Conservation (phyloP, 345 rosid genomes). For the Hypericum androsaemum region DNA sequence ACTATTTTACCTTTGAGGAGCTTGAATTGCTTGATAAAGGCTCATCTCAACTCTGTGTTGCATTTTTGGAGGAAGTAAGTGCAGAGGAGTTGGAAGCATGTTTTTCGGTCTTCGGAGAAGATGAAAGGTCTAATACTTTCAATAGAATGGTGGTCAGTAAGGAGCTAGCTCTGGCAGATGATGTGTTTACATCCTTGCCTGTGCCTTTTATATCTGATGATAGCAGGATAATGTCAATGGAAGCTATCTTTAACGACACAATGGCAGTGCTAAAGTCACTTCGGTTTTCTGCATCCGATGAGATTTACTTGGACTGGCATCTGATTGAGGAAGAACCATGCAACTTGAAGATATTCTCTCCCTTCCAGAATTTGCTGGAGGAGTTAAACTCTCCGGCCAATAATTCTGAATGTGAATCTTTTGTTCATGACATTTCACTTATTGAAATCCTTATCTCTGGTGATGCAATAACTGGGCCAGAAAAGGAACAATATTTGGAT, state of each 20-base stretch:
- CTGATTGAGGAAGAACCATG: slow-evolving; percentile 52
- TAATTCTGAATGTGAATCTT: slow-evolving; percentile 28
- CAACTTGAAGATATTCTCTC: slow-evolving; percentile 22
- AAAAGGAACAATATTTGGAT: slow-evolving; percentile 31
- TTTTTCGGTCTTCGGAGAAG: slow-evolving; percentile 39
- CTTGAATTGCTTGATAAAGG: slow-evolving; percentile 38
- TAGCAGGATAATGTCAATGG: slow-evolving; percentile 29
- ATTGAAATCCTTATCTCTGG: slow-evolving; percentile 50
- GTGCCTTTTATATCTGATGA: slow-evolving; percentile 46
- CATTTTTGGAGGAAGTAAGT: slow-evolving; percentile 28
- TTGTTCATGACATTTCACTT: slow-evolving; percentile 33
- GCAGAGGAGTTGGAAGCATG: slow-evolving; percentile 35
- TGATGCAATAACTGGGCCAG: slow-evolving; percentile 24
- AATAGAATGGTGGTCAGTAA: slow-evolving; percentile 55
- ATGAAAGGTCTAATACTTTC: slow-evolving; percentile 53
- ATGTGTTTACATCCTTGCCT: slow-evolving; percentile 66
- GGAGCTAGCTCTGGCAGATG: slow-evolving; percentile 67
- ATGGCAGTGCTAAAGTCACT: slow-evolving; percentile 36
- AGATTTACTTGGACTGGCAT: slow-evolving; percentile 82
- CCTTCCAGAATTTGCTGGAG: slow-evolving; percentile 22
- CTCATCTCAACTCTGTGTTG: slow-evolving; percentile 32
- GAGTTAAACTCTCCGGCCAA: slow-evolving; percentile 29
- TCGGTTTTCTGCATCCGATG: slow-evolving; percentile 54
- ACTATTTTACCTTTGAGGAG: slow-evolving; percentile 41
- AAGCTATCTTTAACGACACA: slow-evolving; percentile 32